These are phyloP conservation scores for Rhizoclosmatium globosum DNA, from an alignment of 192 early-diverging fungal genomes.

Conservation along the genomic window DNA sequence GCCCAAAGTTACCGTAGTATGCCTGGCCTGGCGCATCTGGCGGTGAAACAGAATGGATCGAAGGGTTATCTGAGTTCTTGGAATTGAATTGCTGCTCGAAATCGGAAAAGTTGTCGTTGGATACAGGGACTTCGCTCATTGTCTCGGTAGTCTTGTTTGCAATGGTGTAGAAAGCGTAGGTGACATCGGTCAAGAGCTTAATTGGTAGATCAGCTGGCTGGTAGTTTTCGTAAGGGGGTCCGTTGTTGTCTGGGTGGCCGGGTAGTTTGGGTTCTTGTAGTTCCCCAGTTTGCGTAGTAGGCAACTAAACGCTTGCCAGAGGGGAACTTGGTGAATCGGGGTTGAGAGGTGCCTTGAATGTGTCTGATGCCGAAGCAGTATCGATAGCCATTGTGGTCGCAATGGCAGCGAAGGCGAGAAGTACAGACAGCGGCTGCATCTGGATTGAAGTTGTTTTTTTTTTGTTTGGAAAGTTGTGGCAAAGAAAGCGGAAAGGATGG, in stretches of 20 bases:
- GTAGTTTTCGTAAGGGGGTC: constrained; percentile 38
- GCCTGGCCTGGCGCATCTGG: background rate
- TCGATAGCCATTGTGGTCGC: background rate
- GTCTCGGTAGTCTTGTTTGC: constrained; percentile 2
- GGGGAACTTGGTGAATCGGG: background rate
- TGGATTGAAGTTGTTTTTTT: background rate
- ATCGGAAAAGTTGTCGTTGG: constrained; percentile 56
- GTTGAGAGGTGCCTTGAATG: constrained; percentile 2
- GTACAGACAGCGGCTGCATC: background rate
- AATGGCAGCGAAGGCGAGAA: background rate
- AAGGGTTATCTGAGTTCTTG: constrained; percentile 30
- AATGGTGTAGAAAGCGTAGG: constrained; percentile 59
- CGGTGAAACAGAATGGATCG: background rate
- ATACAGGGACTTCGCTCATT: constrained; percentile 33
- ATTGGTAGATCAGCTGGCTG: constrained; percentile 61
- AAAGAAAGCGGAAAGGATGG: background rate
- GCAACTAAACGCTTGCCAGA: background rate
- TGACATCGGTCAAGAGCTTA: constrained; percentile 54
- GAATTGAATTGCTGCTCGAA: constrained; percentile 30
- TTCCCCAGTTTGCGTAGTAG: constrained; percentile 8
- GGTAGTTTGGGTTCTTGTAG: too few relatives aligned
- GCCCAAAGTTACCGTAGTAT: constrained; percentile 58
- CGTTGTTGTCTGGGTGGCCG: background rate
- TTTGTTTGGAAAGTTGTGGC: background rate
- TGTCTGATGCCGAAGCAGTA: background rate